phyloP scores from a whole-genome alignment of 1,284 basidiomycete species.

The Melampsora larici-populina region DNA sequence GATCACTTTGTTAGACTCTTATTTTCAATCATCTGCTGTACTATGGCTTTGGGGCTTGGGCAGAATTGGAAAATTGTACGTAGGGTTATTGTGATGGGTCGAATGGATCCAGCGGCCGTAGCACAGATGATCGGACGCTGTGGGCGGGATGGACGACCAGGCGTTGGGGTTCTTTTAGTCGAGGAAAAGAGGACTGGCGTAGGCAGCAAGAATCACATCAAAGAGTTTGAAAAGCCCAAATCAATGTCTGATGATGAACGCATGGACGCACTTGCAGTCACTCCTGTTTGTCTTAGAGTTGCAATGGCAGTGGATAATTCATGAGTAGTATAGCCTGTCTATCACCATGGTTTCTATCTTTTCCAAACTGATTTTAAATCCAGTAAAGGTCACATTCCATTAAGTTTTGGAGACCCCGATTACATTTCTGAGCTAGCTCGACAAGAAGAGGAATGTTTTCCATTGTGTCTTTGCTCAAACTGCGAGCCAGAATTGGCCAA shows the following conservation, averaged over 20 bases:
- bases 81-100: background rate
- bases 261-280: background rate
- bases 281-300: background rate
- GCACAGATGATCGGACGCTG: too few relatives aligned
- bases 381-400: background rate
- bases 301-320: background rate
- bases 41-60: background rate
- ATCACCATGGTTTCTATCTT: background rate
- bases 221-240: background rate
- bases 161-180: background rate
- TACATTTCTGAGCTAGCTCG: background rate
- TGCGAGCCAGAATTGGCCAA: background rate
- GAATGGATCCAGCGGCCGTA: background rate
- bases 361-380: background rate
- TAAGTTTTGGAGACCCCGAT: background rate
- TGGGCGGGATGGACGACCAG: background rate
- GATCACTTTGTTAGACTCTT: background rate
- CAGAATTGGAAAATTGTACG: background rate
- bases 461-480: background rate
- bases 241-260: background rate
- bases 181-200: background rate
- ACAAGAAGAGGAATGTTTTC: background rate
- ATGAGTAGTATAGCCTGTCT: background rate
- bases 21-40: conserved; percentile 12
- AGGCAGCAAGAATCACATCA: background rate